Evolutionary conservation across 371 early-diverging fungal species (phyloP).

Genomic region (Lichtheimia ornata): DNA sequence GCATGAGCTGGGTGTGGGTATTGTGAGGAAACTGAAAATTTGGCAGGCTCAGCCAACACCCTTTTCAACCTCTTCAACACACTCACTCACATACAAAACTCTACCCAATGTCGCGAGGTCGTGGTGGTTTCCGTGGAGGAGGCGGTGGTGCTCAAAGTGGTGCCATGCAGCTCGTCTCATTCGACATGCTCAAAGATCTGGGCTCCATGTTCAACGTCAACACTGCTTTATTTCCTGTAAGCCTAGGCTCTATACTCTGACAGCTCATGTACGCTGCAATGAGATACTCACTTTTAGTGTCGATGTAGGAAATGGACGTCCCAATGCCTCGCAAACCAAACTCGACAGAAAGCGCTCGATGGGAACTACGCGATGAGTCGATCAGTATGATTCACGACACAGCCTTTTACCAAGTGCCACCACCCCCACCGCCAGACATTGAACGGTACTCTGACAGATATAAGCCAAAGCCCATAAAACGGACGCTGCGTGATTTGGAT

Average conservation of each 20-base stretch:
- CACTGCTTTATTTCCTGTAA: conserved; percentile 47
- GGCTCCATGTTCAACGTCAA: conserved; percentile 47
- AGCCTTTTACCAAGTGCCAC: conserved; percentile 37
- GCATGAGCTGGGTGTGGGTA: too few species aligned
- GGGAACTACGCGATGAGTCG: conserved; percentile 34
- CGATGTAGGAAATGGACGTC: conserved; percentile 40
- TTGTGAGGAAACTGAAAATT: too few species aligned
- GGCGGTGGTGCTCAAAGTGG: conserved; percentile 41
- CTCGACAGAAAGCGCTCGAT: conserved; percentile 32
- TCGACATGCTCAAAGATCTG: conserved; percentile 47
- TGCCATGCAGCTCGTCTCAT: conserved; percentile 48
- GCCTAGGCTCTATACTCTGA: conserved; percentile 5
- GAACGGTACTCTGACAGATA: conserved; percentile 54
- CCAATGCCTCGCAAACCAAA: conserved; percentile 49
- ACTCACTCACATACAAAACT: too few species aligned
- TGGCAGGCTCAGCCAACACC: too few species aligned
- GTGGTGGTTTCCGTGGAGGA: conserved; percentile 44
- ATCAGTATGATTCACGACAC: conserved; percentile 30
- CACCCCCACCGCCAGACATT: conserved; percentile 45
- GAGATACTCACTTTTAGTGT: too few species aligned
- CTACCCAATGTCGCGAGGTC: conserved; percentile 12
- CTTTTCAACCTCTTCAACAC: too few species aligned
- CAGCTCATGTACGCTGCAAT: too few species aligned
- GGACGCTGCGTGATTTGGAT: conserved; percentile 39
- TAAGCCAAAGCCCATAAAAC: conserved; percentile 21